These are phyloP conservation scores for Luffa aegyptiaca DNA, from an alignment of 306 rosid species.

Conservation along the genomic window DNA sequence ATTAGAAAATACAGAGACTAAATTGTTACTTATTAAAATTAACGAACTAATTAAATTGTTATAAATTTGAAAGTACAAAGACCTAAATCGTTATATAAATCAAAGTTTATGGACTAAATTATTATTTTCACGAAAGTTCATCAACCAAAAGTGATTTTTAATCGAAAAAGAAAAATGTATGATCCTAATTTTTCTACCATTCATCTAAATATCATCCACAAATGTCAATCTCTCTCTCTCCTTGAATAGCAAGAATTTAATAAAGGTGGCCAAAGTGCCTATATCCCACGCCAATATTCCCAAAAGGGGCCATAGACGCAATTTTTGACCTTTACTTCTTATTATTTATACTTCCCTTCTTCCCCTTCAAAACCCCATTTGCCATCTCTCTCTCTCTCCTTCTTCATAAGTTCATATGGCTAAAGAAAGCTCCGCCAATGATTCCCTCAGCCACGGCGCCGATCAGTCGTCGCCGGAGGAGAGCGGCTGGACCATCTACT, in stretches of 20 bases:
- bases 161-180: too few relatives aligned
- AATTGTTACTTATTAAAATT: too few relatives aligned
- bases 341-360: not conserved
- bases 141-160: too few relatives aligned
- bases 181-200: too few relatives aligned
- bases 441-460: not conserved
- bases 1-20: too few relatives aligned
- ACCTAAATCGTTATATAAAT: too few relatives aligned
- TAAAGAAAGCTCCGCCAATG: not conserved
- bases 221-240: slow-evolving; percentile 22
- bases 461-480: slow-evolving; percentile 39
- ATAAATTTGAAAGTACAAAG: too few relatives aligned
- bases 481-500: slow-evolving; percentile 80
- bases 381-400: not conserved
- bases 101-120: too few relatives aligned
- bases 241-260: not conserved
- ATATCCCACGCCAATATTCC: not conserved
- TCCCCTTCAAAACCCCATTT: not conserved
- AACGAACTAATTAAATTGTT: too few relatives aligned
- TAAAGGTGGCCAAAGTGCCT: not conserved
- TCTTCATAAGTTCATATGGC: not conserved
- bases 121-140: too few relatives aligned
- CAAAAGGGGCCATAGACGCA: not conserved
- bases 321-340: not conserved
- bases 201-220: slow-evolving; percentile 11